A percentile compares a stretch with the other conserved stretches of the same genome.
phyloP scores from a whole-genome alignment of 1,284 basidiomycete species.

The Lentinus polychrous region DNA sequence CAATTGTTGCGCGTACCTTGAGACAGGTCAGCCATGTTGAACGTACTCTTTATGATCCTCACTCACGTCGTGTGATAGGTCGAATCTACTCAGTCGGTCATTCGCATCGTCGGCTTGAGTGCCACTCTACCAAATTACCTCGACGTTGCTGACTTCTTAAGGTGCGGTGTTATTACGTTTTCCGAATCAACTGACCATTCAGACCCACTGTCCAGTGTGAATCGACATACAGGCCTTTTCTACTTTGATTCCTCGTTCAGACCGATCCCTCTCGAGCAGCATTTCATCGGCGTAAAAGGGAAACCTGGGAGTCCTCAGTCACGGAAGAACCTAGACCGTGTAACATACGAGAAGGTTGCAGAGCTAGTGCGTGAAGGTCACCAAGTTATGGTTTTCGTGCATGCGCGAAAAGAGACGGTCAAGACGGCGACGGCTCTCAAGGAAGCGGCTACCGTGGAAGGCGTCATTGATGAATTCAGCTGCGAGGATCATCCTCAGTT shows the following conservation, averaged over 20 bases:
- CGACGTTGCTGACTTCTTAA: constrained; percentile 94
- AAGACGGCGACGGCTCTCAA: constrained; percentile 85
- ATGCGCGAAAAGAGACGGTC: constrained; percentile 97
- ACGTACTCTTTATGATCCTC: not conserved
- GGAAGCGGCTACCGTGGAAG: constrained; percentile 77
- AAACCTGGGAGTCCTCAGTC: constrained; percentile 73
- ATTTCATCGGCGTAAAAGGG: constrained; percentile 95
- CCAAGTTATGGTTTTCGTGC: constrained; percentile 99
- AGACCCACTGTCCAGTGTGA: constrained; percentile 53
- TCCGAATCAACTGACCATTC: not conserved
- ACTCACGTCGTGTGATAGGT: constrained; percentile 45
- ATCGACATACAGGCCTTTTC: constrained; percentile 87
- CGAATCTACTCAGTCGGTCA: constrained; percentile 94
- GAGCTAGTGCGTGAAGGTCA: constrained; percentile 84
- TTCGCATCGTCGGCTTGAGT: constrained; percentile 97
- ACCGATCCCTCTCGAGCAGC: constrained; percentile 95
- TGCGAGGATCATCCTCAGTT: constrained; percentile 77
- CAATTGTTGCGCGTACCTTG: constrained; percentile 94
- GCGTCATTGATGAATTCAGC: constrained; percentile 70
- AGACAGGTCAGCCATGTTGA: constrained; percentile 56
- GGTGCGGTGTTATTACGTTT: constrained; percentile 36
- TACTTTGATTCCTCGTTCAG: constrained; percentile 98
- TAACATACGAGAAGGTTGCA: constrained; percentile 87
- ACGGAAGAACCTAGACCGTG: constrained; percentile 86
- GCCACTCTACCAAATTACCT: constrained; percentile 97